Conservation (phyloP, 176 grass and related monocot genomes). For the Aegilops umbellulata region DNA sequence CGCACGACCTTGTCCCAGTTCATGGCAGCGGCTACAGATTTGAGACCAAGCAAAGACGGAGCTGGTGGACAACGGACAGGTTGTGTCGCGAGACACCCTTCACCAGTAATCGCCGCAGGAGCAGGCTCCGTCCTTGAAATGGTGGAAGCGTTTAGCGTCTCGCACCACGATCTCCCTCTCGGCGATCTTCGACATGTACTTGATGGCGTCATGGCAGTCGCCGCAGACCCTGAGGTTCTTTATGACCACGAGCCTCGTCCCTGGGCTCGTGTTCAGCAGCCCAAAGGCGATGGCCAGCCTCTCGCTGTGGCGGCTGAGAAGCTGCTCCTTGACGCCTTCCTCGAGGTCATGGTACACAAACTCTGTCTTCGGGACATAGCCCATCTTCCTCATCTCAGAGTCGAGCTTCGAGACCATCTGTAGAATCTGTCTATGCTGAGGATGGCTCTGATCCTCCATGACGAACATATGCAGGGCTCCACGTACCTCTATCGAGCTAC, state of each 20-base stretch:
- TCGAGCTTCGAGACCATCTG: constrained; percentile 33
- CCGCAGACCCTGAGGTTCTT: constrained; percentile 67
- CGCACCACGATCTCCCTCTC: constrained; percentile 52
- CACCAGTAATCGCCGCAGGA: constrained; percentile 68
- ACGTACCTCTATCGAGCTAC: constrained; percentile 44
- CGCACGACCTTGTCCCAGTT: too few relatives aligned
- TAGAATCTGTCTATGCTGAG: constrained; percentile 42
- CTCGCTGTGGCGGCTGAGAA: constrained; percentile 55
- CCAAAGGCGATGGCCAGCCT: constrained; percentile 62
- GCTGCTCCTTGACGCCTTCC: constrained; percentile 58
- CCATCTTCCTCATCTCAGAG: constrained; percentile 52
- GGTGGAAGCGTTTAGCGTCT: constrained; percentile 59
- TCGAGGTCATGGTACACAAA: constrained; percentile 69
- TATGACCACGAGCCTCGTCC: constrained; percentile 57
- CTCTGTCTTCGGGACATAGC: constrained; percentile 55
- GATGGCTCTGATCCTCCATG: constrained; percentile 75
- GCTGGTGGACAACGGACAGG: neutral
- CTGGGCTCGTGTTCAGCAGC: constrained; percentile 47
- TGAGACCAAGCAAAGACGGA: neutral
- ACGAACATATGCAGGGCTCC: constrained; percentile 25
- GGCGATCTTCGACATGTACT: constrained; percentile 36
- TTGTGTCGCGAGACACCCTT: neutral
- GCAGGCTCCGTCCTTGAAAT: constrained; percentile 55
- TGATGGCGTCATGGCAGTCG: constrained; percentile 55
- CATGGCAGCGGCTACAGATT: too few relatives aligned